Evolutionary conservation across 2,329 filamentous ascomycete genomes (phyloP).

Genomic region (Diaporthe vexans): DNA sequence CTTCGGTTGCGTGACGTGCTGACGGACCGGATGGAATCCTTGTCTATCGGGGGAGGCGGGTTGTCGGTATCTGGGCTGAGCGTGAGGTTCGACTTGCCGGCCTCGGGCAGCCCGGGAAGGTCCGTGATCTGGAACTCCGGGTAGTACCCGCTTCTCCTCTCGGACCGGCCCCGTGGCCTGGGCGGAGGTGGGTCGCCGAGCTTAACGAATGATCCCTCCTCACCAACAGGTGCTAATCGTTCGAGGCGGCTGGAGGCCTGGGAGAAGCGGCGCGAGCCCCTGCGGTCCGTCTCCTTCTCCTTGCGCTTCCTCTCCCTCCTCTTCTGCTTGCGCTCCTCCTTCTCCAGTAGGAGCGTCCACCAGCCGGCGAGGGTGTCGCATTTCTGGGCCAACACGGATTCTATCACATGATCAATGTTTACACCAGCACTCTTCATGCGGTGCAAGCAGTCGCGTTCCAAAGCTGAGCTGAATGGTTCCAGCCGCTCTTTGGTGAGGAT

Average conservation of each 20-base stretch:
- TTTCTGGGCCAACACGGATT: conserved; percentile 90
- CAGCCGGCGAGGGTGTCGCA: conserved; percentile 94
- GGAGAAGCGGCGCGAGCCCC: conserved; percentile 85
- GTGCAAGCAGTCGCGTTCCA: conserved; percentile 93
- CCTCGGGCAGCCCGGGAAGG: conserved; percentile 82
- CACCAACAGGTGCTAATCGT: conserved; percentile 84
- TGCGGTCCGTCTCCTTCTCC: conserved; percentile 85
- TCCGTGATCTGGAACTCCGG: conserved; percentile 77
- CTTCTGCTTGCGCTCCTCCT: conserved; percentile 88
- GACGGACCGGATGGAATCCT: conserved; percentile 80
- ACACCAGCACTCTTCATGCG: conserved; percentile 95
- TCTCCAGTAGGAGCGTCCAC: conserved; percentile 96
- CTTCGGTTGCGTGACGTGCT: conserved; percentile 84
- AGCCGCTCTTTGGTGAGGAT: conserved; percentile 87
- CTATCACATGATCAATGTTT: conserved; percentile 93
- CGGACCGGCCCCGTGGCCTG: conserved; percentile 80
- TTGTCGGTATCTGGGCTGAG: conserved; percentile 58
- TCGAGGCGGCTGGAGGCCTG: conserved; percentile 90
- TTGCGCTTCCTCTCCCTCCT: conserved; percentile 73
- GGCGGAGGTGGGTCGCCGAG: conserved; percentile 65
- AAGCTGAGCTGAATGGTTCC: conserved; percentile 83
- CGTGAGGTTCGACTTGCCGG: conserved; percentile 58
- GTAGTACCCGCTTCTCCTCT: conserved; percentile 79
- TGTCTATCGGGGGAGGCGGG: conserved; percentile 83
- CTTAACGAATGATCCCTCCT: conserved; percentile 72